Percentiles rank a stretch among this genome's conserved stretches.
These are phyloP conservation scores for Botryotinia globosa DNA, from an alignment of 2,329 filamentous ascomycete genomes.

Conservation along the genomic window DNA sequence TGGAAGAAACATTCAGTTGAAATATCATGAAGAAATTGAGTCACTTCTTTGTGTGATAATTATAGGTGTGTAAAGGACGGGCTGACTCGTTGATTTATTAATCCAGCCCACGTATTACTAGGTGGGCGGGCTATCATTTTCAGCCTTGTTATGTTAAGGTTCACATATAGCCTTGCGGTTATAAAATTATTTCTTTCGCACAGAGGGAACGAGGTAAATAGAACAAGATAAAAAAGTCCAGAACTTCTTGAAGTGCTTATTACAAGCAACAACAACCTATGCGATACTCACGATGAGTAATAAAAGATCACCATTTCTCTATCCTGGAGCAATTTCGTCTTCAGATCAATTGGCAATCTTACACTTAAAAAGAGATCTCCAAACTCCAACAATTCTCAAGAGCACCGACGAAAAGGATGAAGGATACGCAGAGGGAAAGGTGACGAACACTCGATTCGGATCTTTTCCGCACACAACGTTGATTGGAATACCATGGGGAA, in stretches of 20 bases:
- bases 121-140: neutral
- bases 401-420: constrained; percentile 60
- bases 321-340: constrained; percentile 60
- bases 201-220: constrained; percentile 9
- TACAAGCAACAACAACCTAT: neutral
- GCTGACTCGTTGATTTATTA: neutral
- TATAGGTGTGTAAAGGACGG: neutral
- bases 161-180: neutral
- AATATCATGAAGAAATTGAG: constrained; percentile 19
- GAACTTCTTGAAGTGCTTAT: constrained; percentile 13
- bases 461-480: constrained; percentile 81
- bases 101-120: neutral
- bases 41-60: constrained; percentile 21
- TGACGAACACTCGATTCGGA: constrained; percentile 90
- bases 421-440: constrained; percentile 73
- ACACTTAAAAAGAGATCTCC: constrained; percentile 83
- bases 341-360: constrained; percentile 73
- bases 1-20: constrained; percentile 25
- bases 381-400: constrained; percentile 71
- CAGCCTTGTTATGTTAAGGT: neutral
- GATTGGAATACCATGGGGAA: constrained; percentile 81
- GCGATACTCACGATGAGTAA: constrained; percentile 30
- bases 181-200: constrained; percentile 14
- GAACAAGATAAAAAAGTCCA: constrained; percentile 11
- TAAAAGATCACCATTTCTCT: constrained; percentile 72